A percentile compares a stretch with the other conserved stretches of the same genome.
phyloP scores from a whole-genome alignment of 1,284 basidiomycete genomes.

The Ustilago trichophora region DNA sequence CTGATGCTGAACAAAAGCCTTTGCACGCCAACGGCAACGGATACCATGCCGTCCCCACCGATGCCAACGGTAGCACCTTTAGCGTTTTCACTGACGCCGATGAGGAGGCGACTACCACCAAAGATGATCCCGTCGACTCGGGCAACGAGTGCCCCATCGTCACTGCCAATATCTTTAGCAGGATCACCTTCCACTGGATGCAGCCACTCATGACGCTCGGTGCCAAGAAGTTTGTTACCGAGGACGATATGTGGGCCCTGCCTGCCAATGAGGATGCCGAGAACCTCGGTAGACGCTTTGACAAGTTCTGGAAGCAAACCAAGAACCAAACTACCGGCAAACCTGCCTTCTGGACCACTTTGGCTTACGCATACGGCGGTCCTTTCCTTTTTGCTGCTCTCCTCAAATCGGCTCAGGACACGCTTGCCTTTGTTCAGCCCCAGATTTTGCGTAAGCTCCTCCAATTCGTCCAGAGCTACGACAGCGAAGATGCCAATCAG shows the following conservation, averaged over 20 bases:
- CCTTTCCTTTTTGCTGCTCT: slow-evolving; percentile 71
- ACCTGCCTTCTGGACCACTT: slow-evolving; percentile 73
- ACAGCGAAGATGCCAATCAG: slow-evolving; percentile 23
- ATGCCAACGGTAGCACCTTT: slow-evolving; percentile 36
- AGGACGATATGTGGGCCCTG: slow-evolving; percentile 82
- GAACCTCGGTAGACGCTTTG: slow-evolving; percentile 74
- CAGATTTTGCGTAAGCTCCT: slow-evolving; percentile 84
- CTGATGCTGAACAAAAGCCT: slow-evolving; percentile 9
- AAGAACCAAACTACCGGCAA: slow-evolving; percentile 76
- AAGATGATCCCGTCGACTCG: slow-evolving; percentile 73
- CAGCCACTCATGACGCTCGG: slow-evolving; percentile 75
- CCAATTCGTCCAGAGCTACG: slow-evolving; percentile 71
- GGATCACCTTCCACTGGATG: slow-evolving; percentile 77
- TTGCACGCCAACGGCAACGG: slow-evolving; percentile 19
- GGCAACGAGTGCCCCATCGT: slow-evolving; percentile 71
- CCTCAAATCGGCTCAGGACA: slow-evolving; percentile 50
- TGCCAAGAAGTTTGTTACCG: slow-evolving; percentile 80
- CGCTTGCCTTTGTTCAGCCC: slow-evolving; percentile 78
- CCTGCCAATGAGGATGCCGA: slow-evolving; percentile 71
- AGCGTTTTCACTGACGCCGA: slow-evolving; percentile 45
- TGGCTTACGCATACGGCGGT: slow-evolving; percentile 69
- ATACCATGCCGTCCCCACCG: slow-evolving; percentile 22
- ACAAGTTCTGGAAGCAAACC: slow-evolving; percentile 75
- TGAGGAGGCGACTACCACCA: slow-evolving; percentile 64
- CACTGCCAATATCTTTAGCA: slow-evolving; percentile 71